Evolutionary conservation across 345 rosid genomes (phyloP), one percentile per base, ranked within the genome.

Genomic region (Lagerstroemia speciosa): DNA sequence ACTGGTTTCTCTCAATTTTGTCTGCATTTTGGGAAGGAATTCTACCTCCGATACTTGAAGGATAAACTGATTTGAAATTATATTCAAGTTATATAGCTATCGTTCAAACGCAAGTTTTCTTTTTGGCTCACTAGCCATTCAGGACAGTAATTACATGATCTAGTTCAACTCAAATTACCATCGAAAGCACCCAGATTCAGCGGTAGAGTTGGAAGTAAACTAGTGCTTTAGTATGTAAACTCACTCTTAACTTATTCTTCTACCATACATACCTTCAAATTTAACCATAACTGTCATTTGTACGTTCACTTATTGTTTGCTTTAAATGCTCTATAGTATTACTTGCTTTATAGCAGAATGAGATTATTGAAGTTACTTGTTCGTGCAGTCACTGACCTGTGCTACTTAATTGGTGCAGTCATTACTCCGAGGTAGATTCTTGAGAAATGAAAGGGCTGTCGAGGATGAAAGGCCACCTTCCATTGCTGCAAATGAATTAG

Each of bases 371-470:
- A 36, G 17, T 24, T 24, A 0, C 48, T 53, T 34, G 36, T 63
- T 24, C 22, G 9, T 12, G 22, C 22, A 5, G 2, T 55, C 45
- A 55, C 27, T 55, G 8, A 26, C 55, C 52, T 12, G 20, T 36
- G 74, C 46, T 9, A 14, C 58, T 60, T 58, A 60, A 53, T 43
- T 34, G 69, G 62, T 83, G 46, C 86, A 91, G 99, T 89, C 98
- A 32, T 80, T 94, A 77, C 88, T 94, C 63, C 82, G 99, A 77
- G 98, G 98, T 76, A 87, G 99, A 83, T 94, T 91, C 77, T 82
- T 94, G 81, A 79, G 97, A 68, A 87, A 81, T 74, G 99, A 94
- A 83, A 84, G 87, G 78, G 79, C 91, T 43, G 89, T 75, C 53
- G 92, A 85, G 78, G 89, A 76, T 37, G 97, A 87, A 79, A 85